phyloP scores from a whole-genome alignment of 108 stramenopile genomes.

The Nannochloropsis granulata region DNA sequence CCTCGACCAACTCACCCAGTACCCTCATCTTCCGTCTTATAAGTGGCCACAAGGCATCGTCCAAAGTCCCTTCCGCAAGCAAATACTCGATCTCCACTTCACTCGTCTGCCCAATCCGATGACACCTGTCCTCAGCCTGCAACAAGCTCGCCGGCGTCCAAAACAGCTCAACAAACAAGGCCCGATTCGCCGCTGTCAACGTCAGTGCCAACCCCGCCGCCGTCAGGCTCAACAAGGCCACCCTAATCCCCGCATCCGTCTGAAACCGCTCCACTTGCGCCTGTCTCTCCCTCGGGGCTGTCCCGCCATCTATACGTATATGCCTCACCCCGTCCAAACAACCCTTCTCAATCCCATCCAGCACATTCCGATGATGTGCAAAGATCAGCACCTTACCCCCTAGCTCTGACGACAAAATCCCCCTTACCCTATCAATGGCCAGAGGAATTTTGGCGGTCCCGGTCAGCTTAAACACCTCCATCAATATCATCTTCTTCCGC shows the following conservation, averaged over 20 bases:
- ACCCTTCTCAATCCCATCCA: slow-evolving; percentile 52
- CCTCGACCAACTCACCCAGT: slow-evolving; percentile 55
- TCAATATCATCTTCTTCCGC: slow-evolving; percentile 47
- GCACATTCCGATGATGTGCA: slow-evolving; percentile 78
- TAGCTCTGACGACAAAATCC: slow-evolving; percentile 55
- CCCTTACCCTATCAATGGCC: slow-evolving; percentile 50
- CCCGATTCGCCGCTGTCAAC: slow-evolving; percentile 84
- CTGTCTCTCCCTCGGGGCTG: slow-evolving; percentile 61
- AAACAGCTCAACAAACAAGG: slow-evolving; percentile 90
- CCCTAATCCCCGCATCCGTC: slow-evolving; percentile 54
- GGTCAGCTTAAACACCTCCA: slow-evolving; percentile 60
- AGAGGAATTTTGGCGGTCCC: slow-evolving; percentile 62
- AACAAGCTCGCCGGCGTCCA: slow-evolving; percentile 96
- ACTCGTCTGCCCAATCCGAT: slow-evolving; percentile 87
- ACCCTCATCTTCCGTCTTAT: slow-evolving; percentile 49
- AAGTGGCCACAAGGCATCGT: slow-evolving; percentile 58
- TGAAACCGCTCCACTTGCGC: slow-evolving; percentile 77
- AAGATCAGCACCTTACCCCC: slow-evolving; percentile 83
- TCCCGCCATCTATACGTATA: slow-evolving; percentile 85
- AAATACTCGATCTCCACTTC: slow-evolving; percentile 68
- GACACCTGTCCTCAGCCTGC: slow-evolving; percentile 90
- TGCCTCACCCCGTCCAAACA: slow-evolving; percentile 47
- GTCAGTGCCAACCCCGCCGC: slow-evolving; percentile 95
- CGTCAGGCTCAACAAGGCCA: slow-evolving; percentile 82
- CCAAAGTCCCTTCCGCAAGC: slow-evolving; percentile 48